Percentiles rank a stretch among this genome's conserved stretches.
phyloP scores from a whole-genome alignment of 2,329 filamentous ascomycete genomes.

The Cercospora nicotianae region DNA sequence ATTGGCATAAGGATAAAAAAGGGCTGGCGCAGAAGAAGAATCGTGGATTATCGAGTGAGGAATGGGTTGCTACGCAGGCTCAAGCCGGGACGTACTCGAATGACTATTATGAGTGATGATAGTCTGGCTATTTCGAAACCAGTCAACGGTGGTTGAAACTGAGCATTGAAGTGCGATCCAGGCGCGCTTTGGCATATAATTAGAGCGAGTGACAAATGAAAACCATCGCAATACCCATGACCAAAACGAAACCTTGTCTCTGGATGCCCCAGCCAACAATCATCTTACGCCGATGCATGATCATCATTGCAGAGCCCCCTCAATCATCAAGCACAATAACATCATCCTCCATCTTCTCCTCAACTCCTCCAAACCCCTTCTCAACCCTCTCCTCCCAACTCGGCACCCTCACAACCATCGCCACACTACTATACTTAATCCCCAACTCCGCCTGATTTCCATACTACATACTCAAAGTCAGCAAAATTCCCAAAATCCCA shows the following conservation, averaged over 20 bases:
- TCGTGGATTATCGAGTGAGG: constrained; percentile 48
- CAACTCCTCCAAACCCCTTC: background rate
- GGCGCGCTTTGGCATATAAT: too few species aligned
- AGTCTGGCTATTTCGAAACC: too few species aligned
- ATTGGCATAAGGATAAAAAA: constrained; percentile 50
- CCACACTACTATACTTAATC: background rate
- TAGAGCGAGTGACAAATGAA: too few species aligned
- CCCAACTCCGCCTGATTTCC: background rate
- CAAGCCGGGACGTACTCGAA: constrained; percentile 45
- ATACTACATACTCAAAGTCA: background rate
- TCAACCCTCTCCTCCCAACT: background rate
- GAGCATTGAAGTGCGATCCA: too few species aligned
- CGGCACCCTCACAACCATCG: background rate
- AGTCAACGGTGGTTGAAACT: too few species aligned
- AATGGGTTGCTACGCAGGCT: constrained; percentile 52
- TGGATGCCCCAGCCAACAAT: too few species aligned
- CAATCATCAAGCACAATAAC: background rate
- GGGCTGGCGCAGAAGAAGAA: constrained; percentile 47
- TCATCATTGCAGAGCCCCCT: background rate
- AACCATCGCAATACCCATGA: too few species aligned
- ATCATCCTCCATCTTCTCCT: background rate
- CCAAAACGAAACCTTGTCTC: too few species aligned
- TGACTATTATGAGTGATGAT: constrained; percentile 36
- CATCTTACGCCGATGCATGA: too few species aligned
- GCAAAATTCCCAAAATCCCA: too few species aligned